phyloP scores from a whole-genome alignment of 192 early-diverging fungal genomes.

The Linderina pennispora region DNA sequence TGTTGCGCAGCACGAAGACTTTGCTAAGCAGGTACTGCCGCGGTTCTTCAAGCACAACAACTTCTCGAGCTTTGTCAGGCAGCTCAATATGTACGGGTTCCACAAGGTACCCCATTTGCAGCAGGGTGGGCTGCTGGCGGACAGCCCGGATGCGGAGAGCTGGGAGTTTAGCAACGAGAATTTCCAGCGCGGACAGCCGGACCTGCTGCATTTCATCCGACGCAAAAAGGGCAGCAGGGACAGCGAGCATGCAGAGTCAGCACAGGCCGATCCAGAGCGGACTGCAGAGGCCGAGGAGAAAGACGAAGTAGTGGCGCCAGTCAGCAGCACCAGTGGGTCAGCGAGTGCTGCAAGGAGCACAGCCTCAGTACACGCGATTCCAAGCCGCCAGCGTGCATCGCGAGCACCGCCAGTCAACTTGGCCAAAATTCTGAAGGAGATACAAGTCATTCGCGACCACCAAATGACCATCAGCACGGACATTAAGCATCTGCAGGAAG shows the following conservation, averaged over 20 bases:
- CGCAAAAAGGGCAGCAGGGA: constrained; percentile 68
- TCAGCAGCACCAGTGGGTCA: background rate
- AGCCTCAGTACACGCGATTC: no score
- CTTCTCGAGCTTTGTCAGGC: constrained; percentile 85
- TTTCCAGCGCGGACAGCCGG: constrained; percentile 85
- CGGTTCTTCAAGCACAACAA: constrained; percentile 90
- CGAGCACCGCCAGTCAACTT: constrained; percentile 19
- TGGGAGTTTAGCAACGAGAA: constrained; percentile 92
- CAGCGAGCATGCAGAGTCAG: no score
- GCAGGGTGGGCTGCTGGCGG: constrained; percentile 77
- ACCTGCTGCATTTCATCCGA: constrained; percentile 79
- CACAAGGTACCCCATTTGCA: constrained; percentile 94
- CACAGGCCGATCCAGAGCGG: constrained; percentile 22
- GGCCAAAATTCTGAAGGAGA: constrained; percentile 57
- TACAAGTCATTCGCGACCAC: constrained; percentile 84
- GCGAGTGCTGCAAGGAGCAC: background rate
- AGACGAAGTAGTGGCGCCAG: background rate
- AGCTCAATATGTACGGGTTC: constrained; percentile 96
- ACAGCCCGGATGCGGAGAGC: constrained; percentile 63
- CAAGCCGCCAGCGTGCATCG: constrained; percentile 15
- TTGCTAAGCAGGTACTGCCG: constrained; percentile 77
- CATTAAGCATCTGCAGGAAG: constrained; percentile 76
- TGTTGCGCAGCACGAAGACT: constrained; percentile 66
- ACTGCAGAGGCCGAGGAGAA: constrained; percentile 1
- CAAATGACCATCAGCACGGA: constrained; percentile 85